Conservation (phyloP, 768 basidiomycete genomes). For the Boletus reticuloceps region DNA sequence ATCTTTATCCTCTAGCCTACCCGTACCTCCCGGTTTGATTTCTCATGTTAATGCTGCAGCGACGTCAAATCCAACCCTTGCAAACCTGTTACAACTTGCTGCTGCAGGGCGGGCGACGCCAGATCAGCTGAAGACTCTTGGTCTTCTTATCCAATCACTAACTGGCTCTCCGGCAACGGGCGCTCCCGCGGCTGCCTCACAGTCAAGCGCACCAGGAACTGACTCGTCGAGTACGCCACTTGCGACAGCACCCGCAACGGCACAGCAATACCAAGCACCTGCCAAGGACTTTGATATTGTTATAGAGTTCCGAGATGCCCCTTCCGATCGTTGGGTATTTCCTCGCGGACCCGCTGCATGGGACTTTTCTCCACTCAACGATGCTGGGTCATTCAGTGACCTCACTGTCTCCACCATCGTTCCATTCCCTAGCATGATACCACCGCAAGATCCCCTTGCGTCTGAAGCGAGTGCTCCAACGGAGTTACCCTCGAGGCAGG, state of each 20-base stretch:
- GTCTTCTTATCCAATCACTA: constrained; percentile 69
- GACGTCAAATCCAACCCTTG: constrained; percentile 62
- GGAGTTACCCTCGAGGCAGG: constrained; percentile 26
- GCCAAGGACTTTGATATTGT: constrained; percentile 69
- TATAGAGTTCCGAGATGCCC: constrained; percentile 64
- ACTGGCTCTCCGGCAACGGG: constrained; percentile 29
- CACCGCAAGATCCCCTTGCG: constrained; percentile 8
- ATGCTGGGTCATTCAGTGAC: constrained; percentile 22
- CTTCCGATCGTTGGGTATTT: constrained; percentile 64
- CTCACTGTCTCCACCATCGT: constrained; percentile 45
- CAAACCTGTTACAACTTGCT: constrained; percentile 62
- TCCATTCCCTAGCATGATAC: constrained; percentile 38
- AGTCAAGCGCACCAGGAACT: not conserved
- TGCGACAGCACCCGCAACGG: constrained; percentile 9
- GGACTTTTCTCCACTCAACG: constrained; percentile 34
- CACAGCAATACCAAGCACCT: constrained; percentile 28
- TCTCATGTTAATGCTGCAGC: constrained; percentile 67
- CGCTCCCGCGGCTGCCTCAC: constrained; percentile 5
- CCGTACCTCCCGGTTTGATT: constrained; percentile 57
- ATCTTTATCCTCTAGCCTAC: constrained; percentile 42
- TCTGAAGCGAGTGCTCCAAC: constrained; percentile 9
- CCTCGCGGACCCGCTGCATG: constrained; percentile 58
- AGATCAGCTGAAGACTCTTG: constrained; percentile 66
- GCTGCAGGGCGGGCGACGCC: constrained; percentile 58
- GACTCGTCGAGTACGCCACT: constrained; percentile 12